Evolutionary conservation across 2,329 filamentous ascomycete genomes (phyloP), one percentile per base, ranked within the genome.

Genomic region (Lecanicillium sp.): DNA sequence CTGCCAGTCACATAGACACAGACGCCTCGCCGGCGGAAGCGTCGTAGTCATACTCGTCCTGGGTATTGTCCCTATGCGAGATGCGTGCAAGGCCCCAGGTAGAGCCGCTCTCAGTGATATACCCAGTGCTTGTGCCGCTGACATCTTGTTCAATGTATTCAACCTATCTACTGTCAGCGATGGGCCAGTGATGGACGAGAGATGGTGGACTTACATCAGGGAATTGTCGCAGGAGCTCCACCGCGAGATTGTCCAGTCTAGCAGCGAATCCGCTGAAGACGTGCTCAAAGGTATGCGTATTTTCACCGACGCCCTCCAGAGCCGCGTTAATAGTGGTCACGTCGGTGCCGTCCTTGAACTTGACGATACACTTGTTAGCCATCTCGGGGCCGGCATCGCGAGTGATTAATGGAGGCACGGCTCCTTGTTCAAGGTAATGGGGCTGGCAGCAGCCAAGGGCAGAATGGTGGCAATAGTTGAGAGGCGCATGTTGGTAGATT

Each of bases 1-100:
- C 60, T 60, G 49, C 67, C 64, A 30, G 67, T 55, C 17, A 67
- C 52, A 43, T 67, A 67, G 19, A 55, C 58, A 14, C 53, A 65
- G 7, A 57, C 55, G 15, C 54, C 59, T 35, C 49, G 42, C 59
- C 62, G 1, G 55, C 54, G 7, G 46, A 48, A 3, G 46, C 43
- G 33, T 62, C 54, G 45, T 60, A 62, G 19, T 46, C 28, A 45
- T 59, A 62, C 7, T 39, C 40, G 8, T 39, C 41, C 0, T 43
- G 29, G 27, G 44, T 45, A 2, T 48, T 41, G 4, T 17, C 18
- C 10, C 51, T 29, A 18, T 42, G 40, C 5, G 35, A 42, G 31
- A 42, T 42, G 36, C 49, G 48, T 12, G 45, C 47, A 12, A 57
- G 46, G 20, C 52, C 54, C 51, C 56, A 58, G 4, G 51, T 40